Evolutionary conservation across 352 stramenopile genomes (phyloP), one percentile per base, ranked within the genome.

Genomic region (Plasmopara halstedii): DNA sequence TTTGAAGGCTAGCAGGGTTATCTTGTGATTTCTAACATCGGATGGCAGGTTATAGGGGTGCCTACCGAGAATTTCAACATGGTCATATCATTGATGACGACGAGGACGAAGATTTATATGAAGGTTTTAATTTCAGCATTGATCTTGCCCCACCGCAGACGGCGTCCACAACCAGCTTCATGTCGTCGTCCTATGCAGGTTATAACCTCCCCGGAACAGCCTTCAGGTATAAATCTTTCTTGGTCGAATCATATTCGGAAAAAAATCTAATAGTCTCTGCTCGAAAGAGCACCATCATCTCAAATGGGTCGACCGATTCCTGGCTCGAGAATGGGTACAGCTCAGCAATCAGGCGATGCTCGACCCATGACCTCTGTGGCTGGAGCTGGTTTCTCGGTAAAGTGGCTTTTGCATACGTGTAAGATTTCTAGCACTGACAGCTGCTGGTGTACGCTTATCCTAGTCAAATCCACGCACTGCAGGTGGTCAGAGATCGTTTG

Each of bases 331-430:
- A 70, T 89, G 52, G 76, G 78, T 23, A 92, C 78, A 4, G 65
- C 70, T 2, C 73, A 82, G 22, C 66, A 72, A 46, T 54, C 50
- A 0, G 59, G 68, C 10, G 87, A 95, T 39, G 85, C 88, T 4
- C 64, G 90, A 22, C 90, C 90, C 11, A 97, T 97, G 88, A 97
- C 90, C 9, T 96, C 85, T 2, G 86, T 97, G 5, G 85, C 88
- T 6, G 90, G 88, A 13, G 88, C 90, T n/a, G 87, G 88, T 2
- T 97, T 93, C 48, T 89, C 78, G 61, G 80, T 91, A 48, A 47
- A 71, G 14, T 33, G 22, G 10, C 17, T 14, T 42, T 29, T 29
- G 25, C n/a, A n/a, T n/a, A n/a, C n/a, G n/a, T n/a, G n/a, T n/a
- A n/a, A n/a, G n/a, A n/a, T n/a, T 39, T 40, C 17, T 21, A 21